Conservation (phyloP, 495 filamentous ascomycete genomes). For the Bathelium albidoporum region DNA sequence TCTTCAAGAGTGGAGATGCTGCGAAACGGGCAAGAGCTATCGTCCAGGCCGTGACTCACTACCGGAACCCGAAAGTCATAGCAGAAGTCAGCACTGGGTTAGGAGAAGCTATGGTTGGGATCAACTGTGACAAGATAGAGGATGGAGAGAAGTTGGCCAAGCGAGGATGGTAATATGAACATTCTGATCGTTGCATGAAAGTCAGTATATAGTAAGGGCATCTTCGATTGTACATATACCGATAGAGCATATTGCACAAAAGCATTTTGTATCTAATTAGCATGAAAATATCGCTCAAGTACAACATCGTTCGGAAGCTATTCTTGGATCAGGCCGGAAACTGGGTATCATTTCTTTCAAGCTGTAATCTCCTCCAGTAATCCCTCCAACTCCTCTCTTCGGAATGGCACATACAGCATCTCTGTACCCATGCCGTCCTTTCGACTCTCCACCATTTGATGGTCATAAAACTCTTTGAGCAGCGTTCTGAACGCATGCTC, state of each 20-base stretch:
- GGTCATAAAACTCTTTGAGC: slow-evolving; percentile 94
- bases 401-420: slow-evolving; percentile 72
- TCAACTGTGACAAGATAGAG: slow-evolving; percentile 66
- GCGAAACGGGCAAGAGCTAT: slow-evolving; percentile 82
- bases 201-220: neutral
- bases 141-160: slow-evolving; percentile 73
- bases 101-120: slow-evolving; percentile 92
- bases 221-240: neutral
- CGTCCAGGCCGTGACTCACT: slow-evolving; percentile 88
- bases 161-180: slow-evolving; percentile 62
- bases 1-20: slow-evolving; percentile 93
- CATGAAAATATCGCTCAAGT: no score
- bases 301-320: no score
- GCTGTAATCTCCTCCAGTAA: slow-evolving; percentile 60
- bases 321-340: neutral
- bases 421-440: slow-evolving; percentile 81
- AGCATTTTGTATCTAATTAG: neutral
- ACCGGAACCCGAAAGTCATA: slow-evolving; percentile 71
- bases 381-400: slow-evolving; percentile 78
- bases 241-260: neutral
- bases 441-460: slow-evolving; percentile 84
- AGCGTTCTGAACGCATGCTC: slow-evolving; percentile 92
- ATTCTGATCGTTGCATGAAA: neutral
- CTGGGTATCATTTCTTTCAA: neutral
- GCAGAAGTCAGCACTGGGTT: slow-evolving; percentile 79